Conservation (phyloP, 2,329 filamentous ascomycete species). For the Colletotrichum viniferum region DNA sequence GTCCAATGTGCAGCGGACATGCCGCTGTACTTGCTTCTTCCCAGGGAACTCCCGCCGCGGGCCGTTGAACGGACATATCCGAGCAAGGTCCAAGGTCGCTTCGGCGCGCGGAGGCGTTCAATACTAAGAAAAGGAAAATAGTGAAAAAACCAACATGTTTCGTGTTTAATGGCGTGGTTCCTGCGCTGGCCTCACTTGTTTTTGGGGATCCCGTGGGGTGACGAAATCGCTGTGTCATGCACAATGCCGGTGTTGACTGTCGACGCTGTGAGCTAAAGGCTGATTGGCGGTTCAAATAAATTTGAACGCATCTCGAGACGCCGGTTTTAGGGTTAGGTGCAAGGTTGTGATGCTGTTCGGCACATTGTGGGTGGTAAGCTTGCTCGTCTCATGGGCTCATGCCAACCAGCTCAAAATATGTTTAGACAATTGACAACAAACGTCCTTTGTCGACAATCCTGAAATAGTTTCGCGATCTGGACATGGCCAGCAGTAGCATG, state of each 20-base stretch:
- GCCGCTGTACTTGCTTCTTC: background rate
- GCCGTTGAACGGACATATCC: conserved; percentile 5
- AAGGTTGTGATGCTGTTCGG: background rate
- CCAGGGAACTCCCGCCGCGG: background rate
- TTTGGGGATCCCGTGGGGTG: background rate
- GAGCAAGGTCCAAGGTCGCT: background rate
- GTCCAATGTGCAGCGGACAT: background rate
- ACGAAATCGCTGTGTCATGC: background rate
- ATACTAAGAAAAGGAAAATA: background rate
- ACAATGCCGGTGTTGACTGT: background rate
- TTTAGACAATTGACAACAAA: background rate
- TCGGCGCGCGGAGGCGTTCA: background rate
- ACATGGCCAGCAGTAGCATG: background rate
- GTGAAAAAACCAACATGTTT: background rate
- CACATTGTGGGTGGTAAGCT: background rate
- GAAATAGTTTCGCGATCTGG: background rate
- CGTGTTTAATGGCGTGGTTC: background rate
- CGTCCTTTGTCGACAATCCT: background rate
- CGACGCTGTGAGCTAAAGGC: background rate
- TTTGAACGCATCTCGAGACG: background rate
- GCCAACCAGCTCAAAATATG: background rate
- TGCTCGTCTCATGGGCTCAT: background rate
- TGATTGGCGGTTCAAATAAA: background rate
- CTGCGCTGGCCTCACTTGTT: background rate
- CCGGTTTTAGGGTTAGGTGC: background rate